These are phyloP conservation scores for Starmerella lactis-condensi DNA, from an alignment of 805 yeast genomes.

Conservation along the genomic window DNA sequence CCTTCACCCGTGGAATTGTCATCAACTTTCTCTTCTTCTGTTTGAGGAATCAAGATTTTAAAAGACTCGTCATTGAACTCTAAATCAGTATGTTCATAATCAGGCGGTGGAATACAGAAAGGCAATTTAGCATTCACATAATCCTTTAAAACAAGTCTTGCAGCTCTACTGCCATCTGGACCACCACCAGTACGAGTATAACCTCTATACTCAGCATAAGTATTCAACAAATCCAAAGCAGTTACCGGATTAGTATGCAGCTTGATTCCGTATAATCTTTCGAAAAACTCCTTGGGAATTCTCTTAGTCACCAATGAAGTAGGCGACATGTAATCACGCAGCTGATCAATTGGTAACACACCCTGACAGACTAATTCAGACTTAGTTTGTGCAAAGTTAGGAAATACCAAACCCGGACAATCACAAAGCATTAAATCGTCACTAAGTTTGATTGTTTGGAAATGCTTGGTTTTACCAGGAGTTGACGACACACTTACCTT, in stretches of 20 bases:
- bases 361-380: constrained; percentile 96
- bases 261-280: constrained; percentile 83
- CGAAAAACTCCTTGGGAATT: constrained; percentile 72
- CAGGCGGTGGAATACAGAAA: constrained; percentile 79
- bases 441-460: constrained; percentile 81
- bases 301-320: constrained; percentile 67
- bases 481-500: constrained; percentile 97
- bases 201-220: constrained; percentile 93
- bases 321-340: constrained; percentile 84
- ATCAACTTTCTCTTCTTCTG: constrained; percentile 18
- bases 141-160: constrained; percentile 81
- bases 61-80: constrained; percentile 67
- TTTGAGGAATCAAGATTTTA: constrained; percentile 38
- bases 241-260: constrained; percentile 57
- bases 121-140: constrained; percentile 82
- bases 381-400: constrained; percentile 88
- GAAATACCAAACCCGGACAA: constrained; percentile 98
- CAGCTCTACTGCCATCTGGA: constrained; percentile 91
- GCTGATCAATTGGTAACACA: constrained; percentile 94
- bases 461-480: constrained; percentile 98
- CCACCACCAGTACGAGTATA: constrained; percentile 85
- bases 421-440: constrained; percentile 78
- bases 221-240: constrained; percentile 69
- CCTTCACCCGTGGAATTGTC: constrained; percentile 32
- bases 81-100: constrained; percentile 32